Evolutionary conservation across 768 basidiomycete species (phyloP).

Genomic region (Tylopilus sp.): DNA sequence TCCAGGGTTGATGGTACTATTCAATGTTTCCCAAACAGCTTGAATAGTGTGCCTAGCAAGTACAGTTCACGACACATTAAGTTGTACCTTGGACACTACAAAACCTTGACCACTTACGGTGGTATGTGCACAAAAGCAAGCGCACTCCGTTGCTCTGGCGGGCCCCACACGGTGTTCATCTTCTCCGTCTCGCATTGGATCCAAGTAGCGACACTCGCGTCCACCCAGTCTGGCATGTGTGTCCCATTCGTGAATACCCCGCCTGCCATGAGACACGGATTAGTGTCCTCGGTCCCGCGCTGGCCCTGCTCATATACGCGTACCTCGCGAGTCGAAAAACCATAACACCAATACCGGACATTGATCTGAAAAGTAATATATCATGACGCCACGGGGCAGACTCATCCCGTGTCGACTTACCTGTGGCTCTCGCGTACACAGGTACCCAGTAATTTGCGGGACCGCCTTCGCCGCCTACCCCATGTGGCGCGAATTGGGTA

Average conservation of each 20-base stretch:
- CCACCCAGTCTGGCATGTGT: constrained; percentile 65
- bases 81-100: not conserved
- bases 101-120: constrained; percentile 46
- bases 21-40: constrained; percentile 31
- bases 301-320: not conserved
- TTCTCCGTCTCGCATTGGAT: constrained; percentile 46
- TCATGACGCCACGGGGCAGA: not conserved
- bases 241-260: constrained; percentile 46
- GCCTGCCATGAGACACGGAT: constrained; percentile 33
- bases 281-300: not conserved
- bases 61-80: not conserved
- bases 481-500: constrained; percentile 55
- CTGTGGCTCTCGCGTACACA: constrained; percentile 40
- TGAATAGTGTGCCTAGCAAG: constrained; percentile 30
- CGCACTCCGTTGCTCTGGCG: constrained; percentile 47
- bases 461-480: constrained; percentile 61
- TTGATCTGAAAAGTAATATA: constrained; percentile 23
- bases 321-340: constrained; percentile 76
- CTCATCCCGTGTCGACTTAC: constrained; percentile 19
- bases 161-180: constrained; percentile 62
- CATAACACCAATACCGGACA: constrained; percentile 58
- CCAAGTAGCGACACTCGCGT: constrained; percentile 59
- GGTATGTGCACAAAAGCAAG: constrained; percentile 77
- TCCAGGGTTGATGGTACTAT: constrained; percentile 40
- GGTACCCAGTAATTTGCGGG: constrained; percentile 80